Evolutionary conservation across 441 rosid genomes (phyloP).

Genomic region (Corymbia citriodora): DNA sequence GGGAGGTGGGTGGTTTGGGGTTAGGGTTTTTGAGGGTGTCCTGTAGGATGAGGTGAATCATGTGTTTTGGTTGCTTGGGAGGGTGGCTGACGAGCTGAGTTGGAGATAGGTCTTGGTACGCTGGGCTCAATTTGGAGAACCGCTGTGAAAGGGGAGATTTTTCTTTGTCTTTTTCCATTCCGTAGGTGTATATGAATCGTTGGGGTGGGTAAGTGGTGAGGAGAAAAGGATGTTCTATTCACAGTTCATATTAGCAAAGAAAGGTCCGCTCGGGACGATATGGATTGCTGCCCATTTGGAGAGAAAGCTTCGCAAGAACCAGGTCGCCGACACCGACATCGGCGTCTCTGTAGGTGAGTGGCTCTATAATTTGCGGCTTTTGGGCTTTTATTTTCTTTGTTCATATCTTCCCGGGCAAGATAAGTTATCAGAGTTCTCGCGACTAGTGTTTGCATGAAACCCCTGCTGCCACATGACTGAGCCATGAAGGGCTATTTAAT

Average conservation of each 20-base stretch:
- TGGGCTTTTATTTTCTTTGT: background rate
- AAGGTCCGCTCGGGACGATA: constrained; percentile 99
- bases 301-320: constrained; percentile 99
- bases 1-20: background rate
- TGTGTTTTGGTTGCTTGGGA: background rate
- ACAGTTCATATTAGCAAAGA: constrained; percentile 99
- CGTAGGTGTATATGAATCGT: background rate
- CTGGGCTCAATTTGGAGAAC: background rate
- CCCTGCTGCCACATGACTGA: background rate
- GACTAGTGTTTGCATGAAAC: background rate
- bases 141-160: background rate
- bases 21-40: background rate
- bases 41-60: background rate
- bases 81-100: background rate
- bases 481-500: background rate
- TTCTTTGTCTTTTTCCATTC: background rate
- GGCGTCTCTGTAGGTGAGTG: constrained; percentile 96
- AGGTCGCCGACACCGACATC: constrained; percentile 98
- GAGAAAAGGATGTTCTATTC: constrained; percentile 81
- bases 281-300: constrained; percentile 99
- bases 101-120: background rate
- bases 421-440: background rate
- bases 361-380: background rate
- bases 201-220: background rate
- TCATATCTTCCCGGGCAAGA: background rate